A percentile compares a stretch with the other conserved stretches of the same genome.
These are phyloP conservation scores for Cladophialophora exuberans DNA, from an alignment of 2,329 filamentous ascomycete genomes.

Conservation along the genomic window DNA sequence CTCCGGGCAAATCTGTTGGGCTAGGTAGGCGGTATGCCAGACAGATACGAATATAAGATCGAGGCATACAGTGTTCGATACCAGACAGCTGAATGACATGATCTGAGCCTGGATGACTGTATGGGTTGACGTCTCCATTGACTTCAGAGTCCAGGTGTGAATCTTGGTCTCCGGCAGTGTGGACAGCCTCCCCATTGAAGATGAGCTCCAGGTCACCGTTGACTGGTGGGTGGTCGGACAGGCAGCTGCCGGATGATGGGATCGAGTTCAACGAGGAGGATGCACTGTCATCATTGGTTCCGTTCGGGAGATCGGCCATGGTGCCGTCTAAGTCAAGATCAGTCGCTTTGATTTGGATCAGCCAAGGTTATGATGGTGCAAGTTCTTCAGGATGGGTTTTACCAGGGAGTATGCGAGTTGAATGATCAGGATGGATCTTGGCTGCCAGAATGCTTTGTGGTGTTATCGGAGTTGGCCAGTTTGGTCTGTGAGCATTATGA, in stretches of 20 bases:
- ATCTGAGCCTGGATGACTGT: constrained; percentile 8
- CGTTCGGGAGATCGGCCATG: constrained; percentile 18
- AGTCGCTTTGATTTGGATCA: constrained; percentile 21
- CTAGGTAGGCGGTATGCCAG: constrained; percentile 28
- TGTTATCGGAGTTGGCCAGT: constrained; percentile 14
- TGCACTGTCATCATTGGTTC: constrained; percentile 10
- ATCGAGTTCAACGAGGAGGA: constrained; percentile 1
- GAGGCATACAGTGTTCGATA: constrained; percentile 35
- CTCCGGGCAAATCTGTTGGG: constrained; percentile 7
- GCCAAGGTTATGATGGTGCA: constrained; percentile 15
- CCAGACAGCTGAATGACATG: constrained; percentile 32
- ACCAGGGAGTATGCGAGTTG: constrained; percentile 11
- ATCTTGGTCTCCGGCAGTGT: background rate
- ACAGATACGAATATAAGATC: constrained; percentile 34
- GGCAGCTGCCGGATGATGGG: background rate
- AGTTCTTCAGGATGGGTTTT: constrained; percentile 15
- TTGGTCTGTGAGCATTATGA: constrained; percentile 21
- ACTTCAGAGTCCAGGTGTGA: background rate
- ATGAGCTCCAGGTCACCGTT: background rate
- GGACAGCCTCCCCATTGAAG: background rate
- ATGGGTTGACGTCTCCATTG: background rate
- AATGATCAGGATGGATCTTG: constrained; percentile 6
- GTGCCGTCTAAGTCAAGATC: background rate
- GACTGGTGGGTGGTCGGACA: background rate
- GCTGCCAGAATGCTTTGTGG: constrained; percentile 3